A percentile compares a stretch with the other conserved stretches of the same genome.
Evolutionary conservation across 2,329 filamentous ascomycete genomes (phyloP).

Genomic region (Dactylellina drechsleri): DNA sequence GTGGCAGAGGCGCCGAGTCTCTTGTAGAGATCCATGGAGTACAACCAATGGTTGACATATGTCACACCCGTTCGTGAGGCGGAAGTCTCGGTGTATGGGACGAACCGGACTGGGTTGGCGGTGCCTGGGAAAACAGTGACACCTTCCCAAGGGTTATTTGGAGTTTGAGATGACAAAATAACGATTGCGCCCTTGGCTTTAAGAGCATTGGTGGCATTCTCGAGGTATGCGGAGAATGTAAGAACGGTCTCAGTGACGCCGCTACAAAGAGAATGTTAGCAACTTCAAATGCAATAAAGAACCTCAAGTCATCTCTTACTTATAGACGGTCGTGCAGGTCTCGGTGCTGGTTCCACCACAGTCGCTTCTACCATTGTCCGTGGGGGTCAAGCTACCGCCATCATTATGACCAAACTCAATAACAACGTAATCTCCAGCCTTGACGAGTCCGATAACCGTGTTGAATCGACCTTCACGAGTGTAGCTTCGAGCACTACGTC

Average conservation of each 20-base stretch:
- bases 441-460: conserved; percentile 67
- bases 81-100: conserved; percentile 67
- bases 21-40: conserved; percentile 67
- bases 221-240: conserved; percentile 45
- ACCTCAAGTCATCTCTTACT: conserved; percentile 12
- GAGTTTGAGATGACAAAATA: conserved; percentile 69
- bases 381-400: conserved; percentile 65
- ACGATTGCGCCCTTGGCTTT: conserved; percentile 70
- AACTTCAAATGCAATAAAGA: not conserved
- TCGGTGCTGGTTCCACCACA: conserved; percentile 41
- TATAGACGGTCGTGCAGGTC: conserved; percentile 29
- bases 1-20: conserved; percentile 64
- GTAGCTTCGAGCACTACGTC: conserved; percentile 74
- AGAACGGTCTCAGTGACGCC: conserved; percentile 50
- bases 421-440: conserved; percentile 72
- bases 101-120: conserved; percentile 66
- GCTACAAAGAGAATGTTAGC: conserved; percentile 20
- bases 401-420: conserved; percentile 81
- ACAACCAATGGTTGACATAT: conserved; percentile 69
- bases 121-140: conserved; percentile 63
- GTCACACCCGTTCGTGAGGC: conserved; percentile 63
- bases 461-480: conserved; percentile 74
- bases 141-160: conserved; percentile 71
- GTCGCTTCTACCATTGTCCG: conserved; percentile 42
- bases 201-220: conserved; percentile 48